A percentile compares a stretch with the other conserved stretches of the same genome.
Conservation (phyloP, 2,329 filamentous ascomycete genomes). For the Endothia cerciana region DNA sequence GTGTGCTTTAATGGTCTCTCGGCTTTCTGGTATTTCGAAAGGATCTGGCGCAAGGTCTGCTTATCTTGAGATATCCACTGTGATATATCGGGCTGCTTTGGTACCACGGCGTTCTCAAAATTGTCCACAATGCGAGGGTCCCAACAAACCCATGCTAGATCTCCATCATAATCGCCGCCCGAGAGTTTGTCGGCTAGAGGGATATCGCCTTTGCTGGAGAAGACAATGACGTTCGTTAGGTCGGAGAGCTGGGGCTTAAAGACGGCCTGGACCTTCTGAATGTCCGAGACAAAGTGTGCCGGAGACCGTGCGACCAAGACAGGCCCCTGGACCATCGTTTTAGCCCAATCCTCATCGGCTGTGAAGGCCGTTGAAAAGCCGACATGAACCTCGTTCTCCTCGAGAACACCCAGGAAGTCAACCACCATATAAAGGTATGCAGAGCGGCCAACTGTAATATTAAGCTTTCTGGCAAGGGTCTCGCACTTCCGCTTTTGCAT, state of each 20-base stretch:
- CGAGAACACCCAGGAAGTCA: conserved; percentile 64
- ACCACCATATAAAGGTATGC: conserved; percentile 69
- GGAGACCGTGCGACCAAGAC: conserved; percentile 72
- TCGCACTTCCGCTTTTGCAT: conserved; percentile 59
- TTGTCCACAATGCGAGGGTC: conserved; percentile 65
- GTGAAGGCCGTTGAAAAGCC: conserved; percentile 71
- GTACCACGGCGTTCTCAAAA: conserved; percentile 65
- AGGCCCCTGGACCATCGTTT: conserved; percentile 56
- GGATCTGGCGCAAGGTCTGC: conserved; percentile 51
- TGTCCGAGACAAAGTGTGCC: conserved; percentile 70
- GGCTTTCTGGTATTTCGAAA: conserved; percentile 24
- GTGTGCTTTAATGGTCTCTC: conserved; percentile 30
- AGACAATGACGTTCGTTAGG: conserved; percentile 80
- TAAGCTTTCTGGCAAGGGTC: conserved; percentile 57
- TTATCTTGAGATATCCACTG: conserved; percentile 54
- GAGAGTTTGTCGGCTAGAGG: conserved; percentile 73
- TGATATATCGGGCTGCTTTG: conserved; percentile 49
- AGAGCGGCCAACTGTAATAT: conserved; percentile 63
- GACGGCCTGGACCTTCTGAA: conserved; percentile 68
- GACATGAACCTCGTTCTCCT: conserved; percentile 69
- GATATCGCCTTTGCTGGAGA: conserved; percentile 63
- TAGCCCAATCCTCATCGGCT: conserved; percentile 55
- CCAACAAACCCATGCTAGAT: conserved; percentile 79
- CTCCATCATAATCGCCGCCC: conserved; percentile 82
- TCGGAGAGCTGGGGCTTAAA: conserved; percentile 64